Conservation (phyloP, 1,139 yeast species). For the Hansenula lynferdii region DNA sequence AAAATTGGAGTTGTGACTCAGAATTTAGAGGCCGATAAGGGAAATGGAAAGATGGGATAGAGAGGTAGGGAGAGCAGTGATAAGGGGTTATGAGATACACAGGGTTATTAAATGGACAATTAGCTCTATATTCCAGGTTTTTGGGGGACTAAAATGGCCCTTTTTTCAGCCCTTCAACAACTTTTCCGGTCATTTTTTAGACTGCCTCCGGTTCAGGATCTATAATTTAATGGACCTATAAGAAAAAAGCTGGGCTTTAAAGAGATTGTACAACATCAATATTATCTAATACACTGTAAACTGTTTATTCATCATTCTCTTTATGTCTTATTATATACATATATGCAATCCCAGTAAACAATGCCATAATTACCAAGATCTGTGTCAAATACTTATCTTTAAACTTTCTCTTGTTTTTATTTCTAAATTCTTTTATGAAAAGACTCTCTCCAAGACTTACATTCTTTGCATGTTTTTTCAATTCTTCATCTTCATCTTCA, state of each 20-base stretch:
- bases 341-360: not conserved
- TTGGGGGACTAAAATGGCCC: no score
- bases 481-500: conserved; percentile 2
- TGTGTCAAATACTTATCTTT: not conserved
- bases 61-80: not conserved
- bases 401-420: not conserved
- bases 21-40: no score
- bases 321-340: not conserved
- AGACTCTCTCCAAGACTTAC: conserved; percentile 1
- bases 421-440: not conserved
- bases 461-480: not conserved
- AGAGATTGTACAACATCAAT: no score
- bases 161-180: no score
- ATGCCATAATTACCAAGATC: not conserved
- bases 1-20: no score
- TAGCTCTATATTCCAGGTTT: no score
- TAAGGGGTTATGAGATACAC: not conserved
- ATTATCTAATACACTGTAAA: not conserved
- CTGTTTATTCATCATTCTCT: not conserved
- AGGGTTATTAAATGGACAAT: no score
- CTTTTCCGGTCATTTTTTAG: no score
- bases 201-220: no score
- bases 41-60: no score
- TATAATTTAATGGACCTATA: no score
- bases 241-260: no score